phyloP scores from a whole-genome alignment of 2,329 filamentous ascomycete genomes.

The Hymenoscyphus linearis region DNA sequence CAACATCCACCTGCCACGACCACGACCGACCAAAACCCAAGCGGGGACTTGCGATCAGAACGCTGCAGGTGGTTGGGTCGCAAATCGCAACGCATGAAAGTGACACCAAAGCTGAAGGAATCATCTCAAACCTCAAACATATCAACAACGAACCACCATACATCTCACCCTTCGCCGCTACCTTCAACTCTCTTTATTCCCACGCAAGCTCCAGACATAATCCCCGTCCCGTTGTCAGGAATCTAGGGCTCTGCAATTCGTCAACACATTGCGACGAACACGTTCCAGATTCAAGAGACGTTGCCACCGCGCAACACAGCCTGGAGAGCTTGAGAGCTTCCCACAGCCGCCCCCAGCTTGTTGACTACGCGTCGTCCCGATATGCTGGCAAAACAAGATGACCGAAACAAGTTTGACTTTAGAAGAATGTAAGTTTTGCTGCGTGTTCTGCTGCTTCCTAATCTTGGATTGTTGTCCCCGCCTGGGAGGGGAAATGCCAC shows the following conservation, averaged over 20 bases:
- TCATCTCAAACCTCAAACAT: background rate
- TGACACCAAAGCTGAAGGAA: slow-evolving; percentile 1
- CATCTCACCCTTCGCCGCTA: background rate
- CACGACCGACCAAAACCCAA: background rate
- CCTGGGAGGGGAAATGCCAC: background rate
- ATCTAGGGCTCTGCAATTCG: background rate
- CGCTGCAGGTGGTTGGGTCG: background rate
- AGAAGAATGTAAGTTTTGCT: slow-evolving; percentile 68
- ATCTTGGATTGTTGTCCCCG: background rate
- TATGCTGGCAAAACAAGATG: slow-evolving; percentile 65
- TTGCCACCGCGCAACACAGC: background rate
- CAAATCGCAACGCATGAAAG: background rate
- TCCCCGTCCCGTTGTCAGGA: background rate
- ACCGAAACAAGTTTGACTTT: slow-evolving; percentile 74
- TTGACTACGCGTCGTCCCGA: slow-evolving; percentile 33
- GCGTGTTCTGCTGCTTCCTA: background rate
- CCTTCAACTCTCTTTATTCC: background rate
- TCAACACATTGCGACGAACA: background rate
- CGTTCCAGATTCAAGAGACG: background rate
- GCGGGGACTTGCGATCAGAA: background rate
- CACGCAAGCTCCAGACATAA: background rate
- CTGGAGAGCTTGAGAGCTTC: slow-evolving; percentile 1
- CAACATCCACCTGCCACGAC: no score
- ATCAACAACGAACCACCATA: background rate
- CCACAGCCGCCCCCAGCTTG: background rate